These are phyloP conservation scores for Cicer chorassanicum DNA, from an alignment of 306 rosid species.

Conservation along the genomic window DNA sequence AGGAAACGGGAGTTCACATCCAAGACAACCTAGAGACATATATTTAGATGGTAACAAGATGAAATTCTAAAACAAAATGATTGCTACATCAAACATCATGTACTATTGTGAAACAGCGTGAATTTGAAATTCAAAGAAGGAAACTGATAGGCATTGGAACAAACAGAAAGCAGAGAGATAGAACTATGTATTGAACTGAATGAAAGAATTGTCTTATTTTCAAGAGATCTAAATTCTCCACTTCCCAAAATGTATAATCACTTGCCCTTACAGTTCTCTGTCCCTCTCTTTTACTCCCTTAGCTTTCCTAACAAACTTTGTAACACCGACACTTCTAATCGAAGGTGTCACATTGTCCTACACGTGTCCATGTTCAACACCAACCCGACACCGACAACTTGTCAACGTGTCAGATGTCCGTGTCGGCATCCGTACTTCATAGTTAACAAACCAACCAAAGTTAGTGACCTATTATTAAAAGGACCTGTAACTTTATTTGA, in stretches of 20 bases:
- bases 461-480: neutral
- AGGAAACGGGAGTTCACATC: neutral
- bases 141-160: neutral
- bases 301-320: neutral
- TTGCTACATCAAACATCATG: neutral
- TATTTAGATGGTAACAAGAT: neutral
- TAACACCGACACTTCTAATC: too few relatives aligned
- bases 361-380: too few relatives aligned
- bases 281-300: neutral
- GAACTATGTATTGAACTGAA: constrained; percentile 3
- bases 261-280: neutral
- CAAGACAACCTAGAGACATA: constrained; percentile 1
- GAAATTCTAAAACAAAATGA: neutral
- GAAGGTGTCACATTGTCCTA: too few relatives aligned
- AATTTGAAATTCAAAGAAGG: neutral
- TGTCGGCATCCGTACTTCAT: too few relatives aligned
- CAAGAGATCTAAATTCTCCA: neutral
- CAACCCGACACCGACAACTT: too few relatives aligned
- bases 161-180: neutral
- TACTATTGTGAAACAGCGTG: neutral
- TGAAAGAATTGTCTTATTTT: neutral
- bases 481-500: constrained; percentile 1
- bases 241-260: neutral
- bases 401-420: too few relatives aligned
- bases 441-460: neutral